phyloP scores from a whole-genome alignment of 83 land plant genomes.

The Picea abies region DNA sequence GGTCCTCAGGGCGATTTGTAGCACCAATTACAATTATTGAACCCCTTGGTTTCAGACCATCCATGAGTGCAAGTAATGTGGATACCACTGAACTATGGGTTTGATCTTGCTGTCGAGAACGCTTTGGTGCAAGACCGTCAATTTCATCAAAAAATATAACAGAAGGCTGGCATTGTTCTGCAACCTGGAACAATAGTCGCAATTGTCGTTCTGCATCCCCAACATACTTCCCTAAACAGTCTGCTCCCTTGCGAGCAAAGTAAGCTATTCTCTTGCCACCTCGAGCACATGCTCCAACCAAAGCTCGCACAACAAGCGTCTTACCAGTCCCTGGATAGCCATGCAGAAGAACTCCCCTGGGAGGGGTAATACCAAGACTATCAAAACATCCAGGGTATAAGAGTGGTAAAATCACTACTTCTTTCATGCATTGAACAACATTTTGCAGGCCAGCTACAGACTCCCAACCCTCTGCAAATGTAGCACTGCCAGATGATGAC shows the following conservation, averaged over 20 bases:
- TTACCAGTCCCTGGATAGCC: conserved; percentile 99
- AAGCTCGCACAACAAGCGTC: conserved; percentile 87
- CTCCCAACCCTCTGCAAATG: conserved; percentile 74
- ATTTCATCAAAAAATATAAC: conserved; percentile 99
- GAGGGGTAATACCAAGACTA: conserved; percentile 80
- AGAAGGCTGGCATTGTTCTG: conserved; percentile 94
- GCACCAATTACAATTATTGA: conserved; percentile 97
- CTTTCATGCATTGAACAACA: conserved; percentile 91
- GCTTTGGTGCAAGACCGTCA: conserved; percentile 94
- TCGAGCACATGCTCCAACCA: conserved; percentile 91
- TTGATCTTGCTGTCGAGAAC: conserved; percentile 89
- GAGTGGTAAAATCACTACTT: conserved; percentile 91
- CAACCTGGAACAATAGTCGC: conserved; percentile 87
- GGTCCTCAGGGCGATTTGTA: conserved; percentile 96
- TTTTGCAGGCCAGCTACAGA: conserved; percentile 90
- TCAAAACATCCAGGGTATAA: conserved; percentile 84
- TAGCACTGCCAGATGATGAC: conserved; percentile 26
- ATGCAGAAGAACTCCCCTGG: conserved; percentile 95
- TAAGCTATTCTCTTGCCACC: conserved; percentile 85
- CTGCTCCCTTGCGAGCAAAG: conserved; percentile 98
- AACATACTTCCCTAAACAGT: conserved; percentile 96
- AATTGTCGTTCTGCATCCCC: conserved; percentile 99
- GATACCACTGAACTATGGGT: conserved; percentile 97
- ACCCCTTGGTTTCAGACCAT: conserved; percentile 90
- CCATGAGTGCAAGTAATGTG: conserved; percentile 89